Evolutionary conservation across 2,329 filamentous ascomycete genomes (phyloP).

Genomic region (Diaporthe sp.): DNA sequence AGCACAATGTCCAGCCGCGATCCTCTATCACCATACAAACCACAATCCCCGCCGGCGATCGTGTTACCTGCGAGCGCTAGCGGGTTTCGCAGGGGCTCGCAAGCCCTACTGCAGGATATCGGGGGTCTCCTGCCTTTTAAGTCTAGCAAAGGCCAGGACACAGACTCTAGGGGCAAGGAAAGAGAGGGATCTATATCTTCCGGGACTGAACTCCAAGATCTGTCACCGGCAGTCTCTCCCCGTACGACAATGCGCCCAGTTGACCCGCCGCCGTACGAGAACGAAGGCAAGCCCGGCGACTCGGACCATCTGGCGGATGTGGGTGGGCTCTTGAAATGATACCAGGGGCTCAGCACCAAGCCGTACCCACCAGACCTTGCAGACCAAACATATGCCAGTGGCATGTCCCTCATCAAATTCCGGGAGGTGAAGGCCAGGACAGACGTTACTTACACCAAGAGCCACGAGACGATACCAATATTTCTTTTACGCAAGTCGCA

Average conservation of each 20-base stretch:
- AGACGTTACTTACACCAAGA: background rate
- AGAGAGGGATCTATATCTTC: slow-evolving; percentile 18
- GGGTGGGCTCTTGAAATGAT: slow-evolving; percentile 43
- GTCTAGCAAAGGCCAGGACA: slow-evolving; percentile 6
- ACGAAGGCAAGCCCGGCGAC: slow-evolving; percentile 20
- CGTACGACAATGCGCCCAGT: slow-evolving; percentile 20
- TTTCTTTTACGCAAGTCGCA: background rate
- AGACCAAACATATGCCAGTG: background rate
- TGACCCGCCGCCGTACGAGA: slow-evolving; percentile 39
- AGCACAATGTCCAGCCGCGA: slow-evolving; percentile 60
- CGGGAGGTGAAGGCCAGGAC: background rate
- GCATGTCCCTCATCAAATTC: background rate
- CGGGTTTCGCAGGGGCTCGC: slow-evolving; percentile 67
- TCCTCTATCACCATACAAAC: slow-evolving; percentile 52
- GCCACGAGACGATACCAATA: background rate
- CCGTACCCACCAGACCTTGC: background rate
- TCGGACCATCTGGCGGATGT: slow-evolving; percentile 43
- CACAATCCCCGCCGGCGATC: slow-evolving; percentile 55
- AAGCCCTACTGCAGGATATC: slow-evolving; percentile 70
- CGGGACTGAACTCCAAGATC: slow-evolving; percentile 58
- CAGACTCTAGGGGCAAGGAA: slow-evolving; percentile 12
- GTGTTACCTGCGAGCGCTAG: slow-evolving; percentile 59
- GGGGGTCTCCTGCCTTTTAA: slow-evolving; percentile 65
- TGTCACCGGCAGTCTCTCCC: slow-evolving; percentile 36
- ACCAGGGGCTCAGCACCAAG: background rate